Evolutionary conservation across 148 eudicot genomes (phyloP).

Genomic region (Talinum fruticosum): DNA sequence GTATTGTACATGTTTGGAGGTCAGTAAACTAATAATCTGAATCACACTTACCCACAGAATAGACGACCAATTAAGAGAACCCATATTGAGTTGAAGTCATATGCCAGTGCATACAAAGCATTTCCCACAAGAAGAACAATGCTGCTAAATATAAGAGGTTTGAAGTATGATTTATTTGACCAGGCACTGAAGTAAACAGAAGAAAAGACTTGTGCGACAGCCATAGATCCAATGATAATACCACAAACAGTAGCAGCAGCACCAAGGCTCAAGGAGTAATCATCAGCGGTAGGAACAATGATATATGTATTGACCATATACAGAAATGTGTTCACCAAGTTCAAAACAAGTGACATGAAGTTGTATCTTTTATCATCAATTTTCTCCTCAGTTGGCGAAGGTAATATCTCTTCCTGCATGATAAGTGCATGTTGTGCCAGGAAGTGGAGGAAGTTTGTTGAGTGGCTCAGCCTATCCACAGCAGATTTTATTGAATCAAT

Average conservation of each 20-base stretch:
- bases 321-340: slow-evolving; percentile 71
- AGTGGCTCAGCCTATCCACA: slow-evolving; percentile 58
- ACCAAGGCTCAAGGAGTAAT: slow-evolving; percentile 76
- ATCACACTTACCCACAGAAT: slow-evolving; percentile 61
- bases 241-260: slow-evolving; percentile 89
- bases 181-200: slow-evolving; percentile 88
- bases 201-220: slow-evolving; percentile 79
- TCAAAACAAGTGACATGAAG: slow-evolving; percentile 67
- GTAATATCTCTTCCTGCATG: slow-evolving; percentile 64
- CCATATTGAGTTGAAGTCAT: slow-evolving; percentile 64
- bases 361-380: slow-evolving; percentile 58
- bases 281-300: slow-evolving; percentile 88
- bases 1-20: background rate
- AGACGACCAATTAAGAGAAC: slow-evolving; percentile 70
- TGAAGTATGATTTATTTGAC: slow-evolving; percentile 80
- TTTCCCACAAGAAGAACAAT: slow-evolving; percentile 65
- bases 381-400: slow-evolving; percentile 54
- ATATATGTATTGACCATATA: slow-evolving; percentile 86
- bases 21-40: background rate
- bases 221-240: slow-evolving; percentile 81
- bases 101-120: slow-evolving; percentile 66
- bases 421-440: slow-evolving; percentile 77
- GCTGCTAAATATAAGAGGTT: slow-evolving; percentile 74
- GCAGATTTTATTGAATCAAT: slow-evolving; percentile 64
- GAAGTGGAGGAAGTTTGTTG: slow-evolving; percentile 69